These are phyloP conservation scores for Neofusicoccum ribis DNA, from an alignment of 2,329 filamentous ascomycete species.

Conservation along the genomic window DNA sequence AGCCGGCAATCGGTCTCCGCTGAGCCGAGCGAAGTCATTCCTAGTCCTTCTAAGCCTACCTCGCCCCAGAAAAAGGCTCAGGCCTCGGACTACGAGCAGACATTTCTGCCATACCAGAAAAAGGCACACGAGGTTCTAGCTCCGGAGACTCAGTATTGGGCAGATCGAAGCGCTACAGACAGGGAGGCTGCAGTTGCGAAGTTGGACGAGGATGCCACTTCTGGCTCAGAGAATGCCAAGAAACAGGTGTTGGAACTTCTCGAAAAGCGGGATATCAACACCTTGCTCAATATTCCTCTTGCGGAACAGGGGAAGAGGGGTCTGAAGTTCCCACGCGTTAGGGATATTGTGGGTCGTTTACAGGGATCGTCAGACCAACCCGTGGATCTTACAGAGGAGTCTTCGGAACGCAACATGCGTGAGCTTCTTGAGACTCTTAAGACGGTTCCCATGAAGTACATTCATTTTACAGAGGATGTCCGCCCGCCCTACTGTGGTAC, in stretches of 20 bases:
- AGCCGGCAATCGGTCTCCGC: constrained; percentile 28
- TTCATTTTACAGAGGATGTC: constrained; percentile 63
- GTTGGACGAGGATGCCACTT: constrained; percentile 28
- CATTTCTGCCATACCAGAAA: constrained; percentile 80
- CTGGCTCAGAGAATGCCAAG: neutral
- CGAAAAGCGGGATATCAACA: neutral
- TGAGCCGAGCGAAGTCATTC: constrained; percentile 23
- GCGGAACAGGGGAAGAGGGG: constrained; percentile 14
- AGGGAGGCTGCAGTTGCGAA: constrained; percentile 30
- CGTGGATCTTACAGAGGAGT: constrained; percentile 46
- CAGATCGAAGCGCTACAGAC: constrained; percentile 27
- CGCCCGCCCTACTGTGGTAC: constrained; percentile 72
- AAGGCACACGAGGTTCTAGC: constrained; percentile 74
- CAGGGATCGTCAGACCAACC: constrained; percentile 43
- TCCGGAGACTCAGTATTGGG: constrained; percentile 42
- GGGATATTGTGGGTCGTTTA: constrained; percentile 45
- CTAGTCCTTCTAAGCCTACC: neutral
- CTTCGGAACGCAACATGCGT: constrained; percentile 23
- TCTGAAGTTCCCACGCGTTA: constrained; percentile 25
- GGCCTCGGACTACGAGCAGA: constrained; percentile 53
- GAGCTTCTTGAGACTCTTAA: constrained; percentile 48
- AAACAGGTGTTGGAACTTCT: neutral
- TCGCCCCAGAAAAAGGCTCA: constrained; percentile 28
- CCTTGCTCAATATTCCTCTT: neutral
- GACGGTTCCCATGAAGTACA: constrained; percentile 62